phyloP scores from a whole-genome alignment of 805 yeast species.

The Saccharomyces paradoxus region DNA sequence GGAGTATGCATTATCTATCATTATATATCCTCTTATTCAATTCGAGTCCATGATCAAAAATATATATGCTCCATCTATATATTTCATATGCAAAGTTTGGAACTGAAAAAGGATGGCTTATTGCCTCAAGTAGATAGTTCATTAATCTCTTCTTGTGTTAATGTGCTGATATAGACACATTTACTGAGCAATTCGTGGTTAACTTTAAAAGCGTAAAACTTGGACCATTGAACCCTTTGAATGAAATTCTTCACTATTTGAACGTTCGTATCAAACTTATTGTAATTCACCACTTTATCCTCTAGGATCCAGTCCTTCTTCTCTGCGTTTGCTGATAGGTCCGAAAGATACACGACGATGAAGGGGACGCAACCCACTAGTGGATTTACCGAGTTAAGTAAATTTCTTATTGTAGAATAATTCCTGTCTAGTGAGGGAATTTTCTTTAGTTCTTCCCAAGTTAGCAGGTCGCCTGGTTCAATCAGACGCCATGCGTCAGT shows the following conservation, averaged over 20 bases:
- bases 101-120: neutral
- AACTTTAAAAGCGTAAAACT: slow-evolving; percentile 47
- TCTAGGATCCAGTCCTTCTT: slow-evolving; percentile 30
- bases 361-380: slow-evolving; percentile 83
- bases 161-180: slow-evolving; percentile 71
- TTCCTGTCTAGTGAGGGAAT: slow-evolving; percentile 69
- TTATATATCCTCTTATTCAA: neutral
- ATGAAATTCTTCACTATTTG: slow-evolving; percentile 68
- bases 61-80: neutral
- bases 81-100: neutral
- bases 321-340: slow-evolving; percentile 59
- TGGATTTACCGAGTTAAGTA: slow-evolving; percentile 44
- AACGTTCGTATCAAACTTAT: slow-evolving; percentile 68
- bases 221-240: slow-evolving; percentile 80
- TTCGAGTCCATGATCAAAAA: neutral
- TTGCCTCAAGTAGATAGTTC: slow-evolving; percentile 1
- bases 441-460: slow-evolving; percentile 59
- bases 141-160: slow-evolving; percentile 60
- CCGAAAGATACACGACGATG: slow-evolving; percentile 77
- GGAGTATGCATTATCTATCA: neutral
- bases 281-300: slow-evolving; percentile 55
- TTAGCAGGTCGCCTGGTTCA: slow-evolving; percentile 61
- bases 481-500: slow-evolving; percentile 67
- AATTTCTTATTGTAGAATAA: slow-evolving; percentile 53
- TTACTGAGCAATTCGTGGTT: slow-evolving; percentile 66